Percentiles rank a stretch among this genome's conserved stretches.
Conservation (phyloP, 129 eudicot species). For the Glebionis coronaria region DNA sequence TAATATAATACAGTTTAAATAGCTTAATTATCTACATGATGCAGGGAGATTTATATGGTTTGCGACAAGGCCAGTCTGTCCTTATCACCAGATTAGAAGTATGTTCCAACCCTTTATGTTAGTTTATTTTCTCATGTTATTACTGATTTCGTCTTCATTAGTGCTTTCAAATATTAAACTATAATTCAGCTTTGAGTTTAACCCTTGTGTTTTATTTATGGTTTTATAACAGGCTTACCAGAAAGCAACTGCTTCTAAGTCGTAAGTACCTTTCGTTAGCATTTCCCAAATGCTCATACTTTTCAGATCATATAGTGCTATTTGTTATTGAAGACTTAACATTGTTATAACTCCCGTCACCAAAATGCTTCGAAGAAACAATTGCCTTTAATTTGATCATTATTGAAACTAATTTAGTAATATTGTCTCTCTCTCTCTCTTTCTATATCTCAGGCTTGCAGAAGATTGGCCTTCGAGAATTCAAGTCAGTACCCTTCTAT, state of each 20-base stretch:
- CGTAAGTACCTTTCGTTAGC: slow-evolving; percentile 46
- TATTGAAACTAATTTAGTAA: neutral
- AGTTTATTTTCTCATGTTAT: neutral
- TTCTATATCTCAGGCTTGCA: slow-evolving; percentile 43
- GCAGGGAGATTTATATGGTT: slow-evolving; percentile 72
- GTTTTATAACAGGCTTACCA: slow-evolving; percentile 61
- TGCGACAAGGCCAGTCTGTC: slow-evolving; percentile 69
- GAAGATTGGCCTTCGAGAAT: slow-evolving; percentile 81
- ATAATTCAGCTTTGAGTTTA: neutral
- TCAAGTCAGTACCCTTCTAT: slow-evolving; percentile 64
- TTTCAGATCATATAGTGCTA: neutral
- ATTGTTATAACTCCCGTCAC: neutral
- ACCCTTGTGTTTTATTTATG: slow-evolving; percentile 12
- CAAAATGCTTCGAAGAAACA: neutral
- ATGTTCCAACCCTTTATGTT: slow-evolving; percentile 13
- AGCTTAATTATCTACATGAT: slow-evolving; percentile 13
- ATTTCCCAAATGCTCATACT: slow-evolving; percentile 19
- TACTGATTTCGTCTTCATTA: neutral
- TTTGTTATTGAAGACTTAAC: neutral
- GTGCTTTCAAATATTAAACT: neutral
- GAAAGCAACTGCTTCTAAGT: slow-evolving; percentile 61
- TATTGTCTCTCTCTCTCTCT: neutral
- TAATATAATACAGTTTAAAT: neutral
- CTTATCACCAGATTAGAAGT: slow-evolving; percentile 75
- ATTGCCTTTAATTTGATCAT: neutral